These are phyloP conservation scores for Chloris gayana DNA, from an alignment of 176 grass and related monocot species.

Conservation along the genomic window DNA sequence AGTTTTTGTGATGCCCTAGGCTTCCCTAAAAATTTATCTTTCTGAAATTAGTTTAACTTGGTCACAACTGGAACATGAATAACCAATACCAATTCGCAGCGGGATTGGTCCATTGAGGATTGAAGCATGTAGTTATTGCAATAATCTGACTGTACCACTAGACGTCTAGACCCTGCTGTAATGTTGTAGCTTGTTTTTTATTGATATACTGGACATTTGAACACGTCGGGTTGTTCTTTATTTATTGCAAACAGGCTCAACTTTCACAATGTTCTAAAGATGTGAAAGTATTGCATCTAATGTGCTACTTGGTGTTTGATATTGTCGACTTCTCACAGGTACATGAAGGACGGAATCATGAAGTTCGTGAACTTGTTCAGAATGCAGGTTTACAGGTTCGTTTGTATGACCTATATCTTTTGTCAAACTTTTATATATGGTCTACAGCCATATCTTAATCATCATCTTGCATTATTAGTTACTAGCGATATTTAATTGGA, in stretches of 20 bases:
- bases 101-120: background rate
- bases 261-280: background rate
- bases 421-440: background rate
- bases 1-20: background rate
- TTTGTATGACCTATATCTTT: slow-evolving; percentile 36
- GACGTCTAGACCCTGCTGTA: background rate
- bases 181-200: slow-evolving; percentile 1
- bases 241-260: background rate
- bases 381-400: slow-evolving; percentile 85
- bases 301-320: slow-evolving; percentile 23
- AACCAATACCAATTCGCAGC: background rate
- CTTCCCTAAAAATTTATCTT: background rate
- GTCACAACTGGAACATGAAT: slow-evolving; percentile 3
- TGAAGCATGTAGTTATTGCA: background rate
- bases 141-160: background rate
- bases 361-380: slow-evolving; percentile 92
- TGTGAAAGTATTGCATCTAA: background rate
- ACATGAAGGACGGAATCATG: slow-evolving; percentile 97
- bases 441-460: slow-evolving; percentile 21
- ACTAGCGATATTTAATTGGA: background rate
- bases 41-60: background rate
- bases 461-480: slow-evolving; percentile 5
- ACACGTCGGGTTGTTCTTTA: background rate
- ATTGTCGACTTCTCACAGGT: slow-evolving; percentile 63
- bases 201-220: background rate